Conservation (phyloP, 768 basidiomycete genomes). For the Hericium coralloides region DNA sequence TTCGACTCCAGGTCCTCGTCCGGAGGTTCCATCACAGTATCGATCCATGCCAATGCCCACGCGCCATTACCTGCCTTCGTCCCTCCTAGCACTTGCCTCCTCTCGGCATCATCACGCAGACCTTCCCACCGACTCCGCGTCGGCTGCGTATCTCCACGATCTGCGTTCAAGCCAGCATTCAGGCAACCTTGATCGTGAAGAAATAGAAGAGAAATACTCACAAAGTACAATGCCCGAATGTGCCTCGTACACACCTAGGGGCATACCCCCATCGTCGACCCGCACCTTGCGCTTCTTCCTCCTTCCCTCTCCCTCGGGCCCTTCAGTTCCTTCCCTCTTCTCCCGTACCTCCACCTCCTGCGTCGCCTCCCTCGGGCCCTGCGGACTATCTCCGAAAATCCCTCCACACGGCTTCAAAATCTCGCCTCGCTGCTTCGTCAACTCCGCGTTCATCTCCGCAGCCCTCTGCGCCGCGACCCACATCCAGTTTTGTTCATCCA, state of each 20-base stretch:
- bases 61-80: conserved; percentile 70
- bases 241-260: conserved; percentile 74
- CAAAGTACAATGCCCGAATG: conserved; percentile 71
- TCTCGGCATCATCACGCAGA: conserved; percentile 35
- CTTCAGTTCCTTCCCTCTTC: conserved; percentile 18
- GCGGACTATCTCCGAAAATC: conserved; percentile 23
- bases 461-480: conserved; percentile 61
- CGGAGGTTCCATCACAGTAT: conserved; percentile 36
- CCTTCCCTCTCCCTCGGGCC: not conserved
- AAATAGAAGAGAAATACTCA: conserved; percentile 28
- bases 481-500: conserved; percentile 93
- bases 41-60: conserved; percentile 77
- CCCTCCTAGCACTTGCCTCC: conserved; percentile 50
- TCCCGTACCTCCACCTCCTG: conserved; percentile 18
- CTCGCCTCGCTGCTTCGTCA: conserved; percentile 49
- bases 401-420: conserved; percentile 45
- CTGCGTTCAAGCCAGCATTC: conserved; percentile 27
- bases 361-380: conserved; percentile 13
- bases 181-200: not conserved
- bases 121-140: conserved; percentile 53
- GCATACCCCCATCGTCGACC: conserved; percentile 24
- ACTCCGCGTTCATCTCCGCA: conserved; percentile 53
- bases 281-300: conserved; percentile 11
- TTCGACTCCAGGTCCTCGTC: not conserved
- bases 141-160: conserved; percentile 73